Evolutionary conservation across 495 filamentous ascomycete genomes (phyloP), one percentile per base, ranked within the genome.

Genomic region (Poronia punctata): DNA sequence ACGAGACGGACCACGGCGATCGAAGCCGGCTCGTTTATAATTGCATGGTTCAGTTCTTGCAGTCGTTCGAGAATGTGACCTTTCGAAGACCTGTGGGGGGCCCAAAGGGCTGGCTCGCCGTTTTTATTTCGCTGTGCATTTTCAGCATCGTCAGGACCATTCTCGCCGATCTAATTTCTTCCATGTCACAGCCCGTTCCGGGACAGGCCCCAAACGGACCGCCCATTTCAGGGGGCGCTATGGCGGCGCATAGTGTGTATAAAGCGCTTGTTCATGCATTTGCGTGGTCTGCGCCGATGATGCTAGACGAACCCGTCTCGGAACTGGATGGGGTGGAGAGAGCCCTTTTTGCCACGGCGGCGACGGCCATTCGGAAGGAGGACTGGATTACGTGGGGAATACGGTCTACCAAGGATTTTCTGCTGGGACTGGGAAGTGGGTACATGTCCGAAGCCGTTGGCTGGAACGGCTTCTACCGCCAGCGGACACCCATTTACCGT

Each of bases 101-200:
- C n/a, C 53, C 62, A 1, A 66, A 60, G 43, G 61, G 43, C 26
- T 72, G 69, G 69, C 45, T 70, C 3, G 64, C 69, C n/a, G 43
- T 59, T 15, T 68, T 72, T 36, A 54, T 66, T 38, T 68, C 69
- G 4, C 50, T 72, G 19, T 71, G 67, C 47, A 68, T 72, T 26
- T 72, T 72, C 38, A 70, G 65, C 50, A 49, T 70, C n/a, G 62
- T 70, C 23, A 63, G 62, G 38, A 70, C 69, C 5, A 53, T 72
- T 1, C 46, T 71, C 9, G 60, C 63, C 8, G 69, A 72, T 40
- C 46, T 67, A 10, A 61, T 62, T 12, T 56, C 62, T 23, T 60
- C 62, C 32, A 51, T 54, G 2, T 52, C 48, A 17, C 43, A 50
- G 28, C 33, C 34, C 2, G 52, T 61, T 24, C 35, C 54, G 18